Conservation (phyloP, 441 rosid genomes). For the Viola pubescens region DNA sequence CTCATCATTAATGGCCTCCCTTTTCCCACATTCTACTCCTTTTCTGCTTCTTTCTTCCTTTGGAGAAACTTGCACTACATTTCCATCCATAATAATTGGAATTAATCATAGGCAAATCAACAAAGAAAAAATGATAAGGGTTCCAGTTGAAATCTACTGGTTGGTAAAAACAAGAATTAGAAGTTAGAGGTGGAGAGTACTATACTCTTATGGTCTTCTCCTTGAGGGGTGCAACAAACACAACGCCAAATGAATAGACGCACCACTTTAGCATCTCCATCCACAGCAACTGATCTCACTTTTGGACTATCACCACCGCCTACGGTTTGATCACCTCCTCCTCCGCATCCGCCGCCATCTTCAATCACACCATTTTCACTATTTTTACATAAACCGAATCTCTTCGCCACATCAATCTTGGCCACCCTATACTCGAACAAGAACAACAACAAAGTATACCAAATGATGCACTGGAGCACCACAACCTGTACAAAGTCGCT, state of each 20-base stretch:
- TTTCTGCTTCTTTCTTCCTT: not conserved
- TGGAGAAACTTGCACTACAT: not conserved
- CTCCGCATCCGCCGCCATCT: not conserved
- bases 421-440: conserved; percentile 27
- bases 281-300: not conserved
- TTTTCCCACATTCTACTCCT: not conserved
- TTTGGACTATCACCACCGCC: not conserved
- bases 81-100: not conserved
- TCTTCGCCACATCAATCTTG: conserved; percentile 8
- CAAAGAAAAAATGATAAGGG: not conserved
- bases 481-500: conserved; percentile 3
- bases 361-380: not conserved
- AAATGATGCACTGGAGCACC: conserved; percentile 27
- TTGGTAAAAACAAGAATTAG: not conserved
- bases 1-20: not conserved
- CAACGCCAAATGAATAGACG: conserved; percentile 6
- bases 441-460: conserved; percentile 24
- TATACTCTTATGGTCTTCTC: not conserved
- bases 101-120: not conserved
- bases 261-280: conserved; percentile 3
- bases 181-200: not conserved
- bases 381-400: not conserved
- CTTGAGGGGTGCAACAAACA: not conserved
- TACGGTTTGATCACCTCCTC: not conserved
- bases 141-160: too few species aligned